Evolutionary conservation across 1,284 basidiomycete genomes (phyloP), one percentile per base, ranked within the genome.

Genomic region (Vanrija sp.): DNA sequence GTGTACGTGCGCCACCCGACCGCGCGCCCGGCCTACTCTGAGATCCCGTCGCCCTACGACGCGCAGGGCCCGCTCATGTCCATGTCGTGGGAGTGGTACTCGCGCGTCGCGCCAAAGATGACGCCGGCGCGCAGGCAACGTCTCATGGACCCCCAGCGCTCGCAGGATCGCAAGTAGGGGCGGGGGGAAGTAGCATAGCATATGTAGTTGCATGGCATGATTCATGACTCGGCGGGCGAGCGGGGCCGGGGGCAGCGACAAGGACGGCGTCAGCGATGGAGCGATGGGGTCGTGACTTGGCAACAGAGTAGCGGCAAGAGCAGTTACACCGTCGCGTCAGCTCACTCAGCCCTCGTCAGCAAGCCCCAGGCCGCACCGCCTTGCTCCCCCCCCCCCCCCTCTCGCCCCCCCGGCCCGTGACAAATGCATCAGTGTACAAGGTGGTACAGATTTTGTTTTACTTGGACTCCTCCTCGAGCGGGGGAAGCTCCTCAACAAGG

Each of bases 1-100:
- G 81, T 98, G 54, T 98, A 97, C 73, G 83, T 98, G 31, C 89
- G 95, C 44, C 92, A 98, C 71, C 96, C 96, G 2, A 97, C 93
- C 0, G 92, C 95, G 0, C 85, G 91, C 23, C 88, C 91, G 1
- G 84, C 87, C 3, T 92, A 93, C 77, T 91, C 87, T 24, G 93
- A 97, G 75, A 88, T 97, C 45, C 89, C 93, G 10, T 89, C 88
- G 14, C 93, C 94, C 1, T 97, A 87, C 75, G 88, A 92, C 63
- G 92, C 93, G 0, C 91, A 94, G 67, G 93, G 93, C 14, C 87
- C 91, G 62, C 80, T 95, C 18, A 84, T 95, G 64, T 85, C 87
- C 52, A 63, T 82, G 23, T 75, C 88, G 10, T 97, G 93, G 93
- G 93, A 94, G 75, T 95, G 89, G 89, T 95, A 92, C 68, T 82